These are phyloP conservation scores for Priceomyces medius DNA, from an alignment of 805 yeast genomes.

Conservation along the genomic window DNA sequence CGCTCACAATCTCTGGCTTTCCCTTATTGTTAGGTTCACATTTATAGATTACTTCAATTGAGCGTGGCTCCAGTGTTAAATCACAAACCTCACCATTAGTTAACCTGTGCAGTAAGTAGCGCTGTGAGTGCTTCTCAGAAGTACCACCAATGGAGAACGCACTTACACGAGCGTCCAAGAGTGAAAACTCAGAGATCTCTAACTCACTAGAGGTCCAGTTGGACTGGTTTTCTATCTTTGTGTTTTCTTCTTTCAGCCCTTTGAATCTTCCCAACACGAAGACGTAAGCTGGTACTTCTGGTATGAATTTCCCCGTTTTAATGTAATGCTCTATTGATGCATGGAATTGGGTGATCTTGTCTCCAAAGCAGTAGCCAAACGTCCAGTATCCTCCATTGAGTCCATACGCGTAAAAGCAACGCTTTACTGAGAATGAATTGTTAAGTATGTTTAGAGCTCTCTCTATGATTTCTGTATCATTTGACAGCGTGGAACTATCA, in stretches of 20 bases:
- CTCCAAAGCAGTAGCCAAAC: conserved; percentile 50
- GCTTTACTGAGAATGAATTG: conserved; percentile 16
- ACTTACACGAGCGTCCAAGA: conserved; percentile 29
- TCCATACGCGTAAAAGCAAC: conserved; percentile 25
- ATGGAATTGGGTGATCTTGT: conserved; percentile 50
- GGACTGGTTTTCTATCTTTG: conserved; percentile 21
- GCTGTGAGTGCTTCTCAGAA: conserved; percentile 17
- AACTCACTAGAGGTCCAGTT: conserved; percentile 15
- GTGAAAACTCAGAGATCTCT: conserved; percentile 22
- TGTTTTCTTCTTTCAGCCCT: conserved; percentile 11
- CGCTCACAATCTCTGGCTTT: conserved; percentile 30
- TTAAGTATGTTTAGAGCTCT: conserved; percentile 17
- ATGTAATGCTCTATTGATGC: conserved; percentile 23
- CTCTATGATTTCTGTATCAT: conserved; percentile 9
- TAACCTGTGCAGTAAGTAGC: conserved; percentile 37
- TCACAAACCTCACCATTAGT: conserved; percentile 58
- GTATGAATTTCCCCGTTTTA: conserved; percentile 27
- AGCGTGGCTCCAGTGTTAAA: conserved; percentile 51
- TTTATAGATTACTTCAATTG: conserved; percentile 53
- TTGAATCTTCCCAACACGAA: conserved; percentile 36
- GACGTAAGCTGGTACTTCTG: conserved; percentile 30
- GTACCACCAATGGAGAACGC: conserved; percentile 13
- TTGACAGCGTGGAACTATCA: not conserved
- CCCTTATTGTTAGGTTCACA: conserved; percentile 43
- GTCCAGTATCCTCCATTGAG: conserved; percentile 52